Evolutionary conservation across 768 basidiomycete species (phyloP).

Genomic region (Obba rivulosa): DNA sequence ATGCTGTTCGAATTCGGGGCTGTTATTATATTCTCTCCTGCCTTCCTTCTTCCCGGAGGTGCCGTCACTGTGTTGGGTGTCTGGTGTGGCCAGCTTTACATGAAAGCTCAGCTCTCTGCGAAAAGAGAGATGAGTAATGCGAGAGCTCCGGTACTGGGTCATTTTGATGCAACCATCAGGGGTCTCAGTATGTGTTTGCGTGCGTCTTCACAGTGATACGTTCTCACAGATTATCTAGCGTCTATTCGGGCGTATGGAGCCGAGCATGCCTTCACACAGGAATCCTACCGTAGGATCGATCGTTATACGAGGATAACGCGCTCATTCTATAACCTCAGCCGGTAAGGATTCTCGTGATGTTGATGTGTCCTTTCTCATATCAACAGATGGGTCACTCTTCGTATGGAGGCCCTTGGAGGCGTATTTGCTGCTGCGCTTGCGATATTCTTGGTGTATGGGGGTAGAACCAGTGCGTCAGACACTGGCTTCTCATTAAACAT

Average conservation of each 20-base stretch:
- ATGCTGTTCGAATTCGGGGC: slow-evolving; percentile 32
- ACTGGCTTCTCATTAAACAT: slow-evolving; percentile 37
- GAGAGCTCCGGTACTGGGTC: slow-evolving; percentile 44
- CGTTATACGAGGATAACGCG: slow-evolving; percentile 37
- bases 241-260: slow-evolving; percentile 57
- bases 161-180: slow-evolving; percentile 49
- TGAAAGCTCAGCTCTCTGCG: slow-evolving; percentile 50
- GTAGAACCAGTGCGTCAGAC: slow-evolving; percentile 34
- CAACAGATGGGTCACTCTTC: slow-evolving; percentile 39
- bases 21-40: slow-evolving; percentile 34
- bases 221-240: slow-evolving; percentile 13
- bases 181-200: slow-evolving; percentile 39
- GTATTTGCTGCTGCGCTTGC: slow-evolving; percentile 46
- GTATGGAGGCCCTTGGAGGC: slow-evolving; percentile 52
- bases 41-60: slow-evolving; percentile 37
- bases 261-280: slow-evolving; percentile 35
- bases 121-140: slow-evolving; percentile 54
- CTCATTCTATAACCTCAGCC: slow-evolving; percentile 44
- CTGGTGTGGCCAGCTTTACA: slow-evolving; percentile 46
- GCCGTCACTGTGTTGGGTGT: slow-evolving; percentile 33
- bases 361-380: not conserved
- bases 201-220: not conserved
- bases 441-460: slow-evolving; percentile 47
- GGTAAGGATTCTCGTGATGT: slow-evolving; percentile 4
- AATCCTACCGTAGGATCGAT: slow-evolving; percentile 42